Evolutionary conservation across 2,329 filamentous ascomycete species (phyloP).

Genomic region (Dichotomopilus funicola): DNA sequence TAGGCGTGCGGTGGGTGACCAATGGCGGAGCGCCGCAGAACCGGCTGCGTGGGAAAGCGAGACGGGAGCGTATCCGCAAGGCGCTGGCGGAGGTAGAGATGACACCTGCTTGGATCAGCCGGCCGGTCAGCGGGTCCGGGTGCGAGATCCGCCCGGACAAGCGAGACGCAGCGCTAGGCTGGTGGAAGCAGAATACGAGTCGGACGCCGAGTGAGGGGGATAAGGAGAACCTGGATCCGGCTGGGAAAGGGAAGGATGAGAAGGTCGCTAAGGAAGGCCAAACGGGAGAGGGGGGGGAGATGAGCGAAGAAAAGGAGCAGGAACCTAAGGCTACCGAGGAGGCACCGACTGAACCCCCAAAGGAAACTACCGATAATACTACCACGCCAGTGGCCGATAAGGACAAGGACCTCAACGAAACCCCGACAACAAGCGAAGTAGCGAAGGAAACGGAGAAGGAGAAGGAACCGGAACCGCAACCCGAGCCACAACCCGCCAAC

Average conservation of each 20-base stretch:
- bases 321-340: neutral
- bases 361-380: neutral
- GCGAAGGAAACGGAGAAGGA: neutral
- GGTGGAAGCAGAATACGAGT: conserved; percentile 25
- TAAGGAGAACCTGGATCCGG: conserved; percentile 38
- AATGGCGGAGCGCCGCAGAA: conserved; percentile 59
- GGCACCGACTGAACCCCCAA: neutral
- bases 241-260: neutral
- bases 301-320: neutral
- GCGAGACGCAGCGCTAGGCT: conserved; percentile 1
- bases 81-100: conserved; percentile 47
- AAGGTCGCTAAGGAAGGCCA: neutral
- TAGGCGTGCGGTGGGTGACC: conserved; percentile 76
- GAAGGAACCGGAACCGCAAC: neutral
- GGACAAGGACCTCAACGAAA: neutral
- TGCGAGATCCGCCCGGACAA: neutral
- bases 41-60: conserved; percentile 48
- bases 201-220: conserved; percentile 33
- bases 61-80: conserved; percentile 51
- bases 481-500: too few species aligned
- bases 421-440: neutral
- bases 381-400: neutral
- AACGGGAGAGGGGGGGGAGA: neutral
- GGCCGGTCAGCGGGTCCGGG: conserved; percentile 20
- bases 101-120: conserved; percentile 30